Base-by-base conservation (phyloP, 140 eudicot species). In the Cichorium intybus region DNA sequence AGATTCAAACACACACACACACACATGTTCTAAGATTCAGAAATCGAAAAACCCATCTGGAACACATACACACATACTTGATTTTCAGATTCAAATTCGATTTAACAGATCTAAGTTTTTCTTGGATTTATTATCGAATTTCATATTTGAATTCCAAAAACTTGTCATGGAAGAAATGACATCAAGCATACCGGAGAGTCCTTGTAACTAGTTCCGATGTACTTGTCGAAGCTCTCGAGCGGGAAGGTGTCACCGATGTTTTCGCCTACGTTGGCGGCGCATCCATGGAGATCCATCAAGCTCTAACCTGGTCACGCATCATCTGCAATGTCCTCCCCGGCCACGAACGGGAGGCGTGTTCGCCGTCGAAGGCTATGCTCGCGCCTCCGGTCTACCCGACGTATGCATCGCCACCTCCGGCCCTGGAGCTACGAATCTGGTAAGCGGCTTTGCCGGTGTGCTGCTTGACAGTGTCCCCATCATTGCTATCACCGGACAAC, bases 241-340 rank as follows among this genome's bases (percentile, higher is more conserved):
- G 99, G 1, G 90, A 88, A 46, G 96, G 95, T 1, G 95, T 92
- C 23, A 71, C 85, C 27, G 76, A 85, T 58, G 96, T 92, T 2
- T 92, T 92, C 74, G 98, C 96, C 0, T 92, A 88, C 75, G 95
- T 95, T 7, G 99, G 99, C 2, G 99, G 99, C 23, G 99, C 96
- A 0, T 92, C 96, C 1, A 81, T 92, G 97, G 99, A 92, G 85
- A 92, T 92, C 57, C 99, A 88, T 61, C 96, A 92, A 15, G 96
- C 99, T 5, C 66, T 92, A 2, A 92, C 99, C n/a, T 90, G 96
- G 22, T 91, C 98, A 3, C 6, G 6, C 3, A 63, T 35, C 24
- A 91, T 91, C 75, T 77, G 87, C 6, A 91, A 91, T 39, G 81
- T 91, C 52, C 89, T 91, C 22, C 98, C 98, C 2, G 87, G 98